Base-by-base conservation (phyloP, 2,329 filamentous ascomycete genomes). In the Phialocephala subalpina region DNA sequence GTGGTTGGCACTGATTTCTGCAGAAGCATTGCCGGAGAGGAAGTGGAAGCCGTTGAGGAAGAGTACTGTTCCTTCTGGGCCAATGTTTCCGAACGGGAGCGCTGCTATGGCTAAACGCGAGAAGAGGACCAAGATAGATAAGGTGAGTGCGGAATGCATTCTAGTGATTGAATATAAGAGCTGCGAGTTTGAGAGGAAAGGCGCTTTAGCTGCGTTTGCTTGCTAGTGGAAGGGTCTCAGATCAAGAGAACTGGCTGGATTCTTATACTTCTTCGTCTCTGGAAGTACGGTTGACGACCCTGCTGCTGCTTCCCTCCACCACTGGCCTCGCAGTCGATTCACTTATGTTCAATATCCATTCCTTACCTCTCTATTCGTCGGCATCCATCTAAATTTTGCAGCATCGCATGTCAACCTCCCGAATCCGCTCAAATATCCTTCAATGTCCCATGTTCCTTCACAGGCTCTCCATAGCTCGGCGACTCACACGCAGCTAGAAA, bases 1-100 rank as follows among this genome's bases (percentile, higher is more conserved):
- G 77, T 96, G 92, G 74, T 94, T 93, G 0, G 92, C 82, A 76
- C 94, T 92, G 5, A 96, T 88, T 53, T 82, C 83, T 14, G 91
- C 87, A 1, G 80, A 84, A 0, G 88, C 87, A 52, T 95, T 91
- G 33, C 87, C 83, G 18, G 74, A 90, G 74, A 95, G 95, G 56
- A 90, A 87, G 74, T 96, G 93, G 74, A 94, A 94, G n/a, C 92
- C 93, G 47, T 96, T 94, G 1, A 97, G 83, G 63, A 58, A 66
- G 53, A 66, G n/a, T 12, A 60, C 64, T 4, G 35, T 60, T 12
- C 45, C 45, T 27, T 66, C 60, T 16, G 64, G 60, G 18, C 64
- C 60, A 18, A 66, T 36, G 20, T 63, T 27, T 16, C 64, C 64
- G 29, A 66, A 66, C 18, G 64, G 60, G 4, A 66, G 16, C 2